Evolutionary conservation across 1,284 basidiomycete species (phyloP), one percentile per base, ranked within the genome.

Genomic region (Earliella scabrosa): DNA sequence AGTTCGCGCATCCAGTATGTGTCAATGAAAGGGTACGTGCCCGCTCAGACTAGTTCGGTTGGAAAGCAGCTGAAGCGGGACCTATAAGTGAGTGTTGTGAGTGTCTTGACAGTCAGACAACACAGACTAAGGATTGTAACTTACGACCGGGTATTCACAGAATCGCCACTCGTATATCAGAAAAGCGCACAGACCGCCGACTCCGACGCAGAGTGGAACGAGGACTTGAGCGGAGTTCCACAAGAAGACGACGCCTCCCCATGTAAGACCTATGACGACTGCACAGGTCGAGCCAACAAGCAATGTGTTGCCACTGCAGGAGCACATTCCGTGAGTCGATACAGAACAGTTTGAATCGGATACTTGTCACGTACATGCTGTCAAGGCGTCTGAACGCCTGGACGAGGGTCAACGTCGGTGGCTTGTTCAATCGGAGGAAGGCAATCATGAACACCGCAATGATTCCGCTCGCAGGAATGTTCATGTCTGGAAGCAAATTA

Each of bases 321-420:
- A n/a, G n/a, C n/a, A n/a, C n/a, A n/a, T n/a, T n/a, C n/a, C n/a
- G n/a, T n/a, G n/a, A n/a, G n/a, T n/a, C n/a, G n/a, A n/a, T n/a
- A n/a, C n/a, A n/a, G n/a, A n/a, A n/a, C n/a, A n/a, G n/a, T n/a
- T n/a, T n/a, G n/a, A n/a, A n/a, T n/a, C n/a, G n/a, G n/a, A n/a
- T n/a, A n/a, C n/a, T n/a, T n/a, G n/a, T n/a, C 2, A 64, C 73
- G 34, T 54, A 75, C 75, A 71, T 51, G 71, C 71, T 75, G 50
- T 77, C 75, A 9, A 58, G 26, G 72, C 65, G 7, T 2, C 44
- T 43, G 4, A 76, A 40, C 52, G 73, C 73, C 16, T 66, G n/a
- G n/a, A n/a, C n/a, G n/a, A n/a, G n/a, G n/a, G n/a, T n/a, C n/a
- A n/a, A n/a, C n/a, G n/a, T n/a, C n/a, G n/a, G n/a, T n/a, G n/a